Evolutionary conservation across 306 rosid genomes (phyloP).

Genomic region (Echinosophora koreensis): DNA sequence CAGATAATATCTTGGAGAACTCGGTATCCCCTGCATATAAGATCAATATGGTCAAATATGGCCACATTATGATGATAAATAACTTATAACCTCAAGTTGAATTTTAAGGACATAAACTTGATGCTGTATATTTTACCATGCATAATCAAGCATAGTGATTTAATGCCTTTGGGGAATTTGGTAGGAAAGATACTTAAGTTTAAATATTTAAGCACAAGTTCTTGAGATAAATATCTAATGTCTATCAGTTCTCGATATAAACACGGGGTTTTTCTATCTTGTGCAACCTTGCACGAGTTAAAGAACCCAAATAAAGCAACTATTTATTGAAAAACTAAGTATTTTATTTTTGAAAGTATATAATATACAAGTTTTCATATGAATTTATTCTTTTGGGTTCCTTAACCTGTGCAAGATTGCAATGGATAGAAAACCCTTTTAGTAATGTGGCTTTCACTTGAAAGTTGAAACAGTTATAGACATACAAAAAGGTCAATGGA

Average conservation of each 20-base stretch:
- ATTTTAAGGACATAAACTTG: background rate
- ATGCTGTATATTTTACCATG: background rate
- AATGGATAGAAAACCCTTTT: too few relatives aligned
- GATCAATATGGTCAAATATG: conserved; percentile 22
- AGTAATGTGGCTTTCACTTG: too few relatives aligned
- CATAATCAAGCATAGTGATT: background rate
- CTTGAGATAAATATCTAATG: too few relatives aligned
- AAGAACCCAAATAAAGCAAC: too few relatives aligned
- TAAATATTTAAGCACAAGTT: background rate
- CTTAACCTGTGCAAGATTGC: too few relatives aligned
- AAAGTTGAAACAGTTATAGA: background rate
- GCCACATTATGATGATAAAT: background rate
- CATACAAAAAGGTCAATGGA: background rate
- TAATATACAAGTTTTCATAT: too few relatives aligned
- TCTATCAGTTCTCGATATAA: background rate
- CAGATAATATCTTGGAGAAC: conserved; percentile 58
- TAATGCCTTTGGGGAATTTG: background rate
- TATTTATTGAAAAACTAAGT: too few relatives aligned
- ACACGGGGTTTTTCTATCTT: background rate
- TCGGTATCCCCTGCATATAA: conserved; percentile 61
- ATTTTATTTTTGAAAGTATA: too few relatives aligned
- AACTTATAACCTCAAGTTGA: background rate
- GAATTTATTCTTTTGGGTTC: too few relatives aligned
- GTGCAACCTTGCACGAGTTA: too few relatives aligned
- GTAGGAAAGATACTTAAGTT: background rate